Conservation (phyloP, 2,329 filamentous ascomycete species). For the Incumbomyces lentus region DNA sequence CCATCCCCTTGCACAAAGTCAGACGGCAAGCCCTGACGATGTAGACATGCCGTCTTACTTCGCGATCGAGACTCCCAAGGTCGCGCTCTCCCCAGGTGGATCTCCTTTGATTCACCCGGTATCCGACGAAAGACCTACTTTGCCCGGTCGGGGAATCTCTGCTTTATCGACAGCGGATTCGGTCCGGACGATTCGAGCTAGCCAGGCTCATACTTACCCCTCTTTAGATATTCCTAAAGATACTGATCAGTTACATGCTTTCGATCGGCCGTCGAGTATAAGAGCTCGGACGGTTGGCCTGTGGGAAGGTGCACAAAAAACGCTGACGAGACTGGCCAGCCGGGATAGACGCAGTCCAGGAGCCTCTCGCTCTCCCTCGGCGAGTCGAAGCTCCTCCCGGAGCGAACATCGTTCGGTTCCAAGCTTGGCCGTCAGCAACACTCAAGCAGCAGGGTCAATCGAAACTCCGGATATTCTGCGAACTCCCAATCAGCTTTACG, state of each 20-base stretch:
- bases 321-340: constrained; percentile 16
- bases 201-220: constrained; percentile 20
- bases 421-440: constrained; percentile 34
- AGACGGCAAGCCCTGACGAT: constrained; percentile 57
- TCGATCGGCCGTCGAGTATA: constrained; percentile 9
- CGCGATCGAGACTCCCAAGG: constrained; percentile 13
- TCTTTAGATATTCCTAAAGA: constrained; percentile 5
- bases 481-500: constrained; percentile 3
- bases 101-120: constrained; percentile 7
- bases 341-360: constrained; percentile 26
- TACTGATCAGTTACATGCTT: constrained; percentile 7
- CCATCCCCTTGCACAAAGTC: constrained; percentile 66
- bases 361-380: constrained; percentile 25
- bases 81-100: background rate
- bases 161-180: constrained; percentile 38
- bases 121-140: constrained; percentile 26
- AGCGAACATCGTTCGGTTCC: constrained; percentile 30
- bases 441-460: constrained; percentile 35
- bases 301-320: constrained; percentile 17
- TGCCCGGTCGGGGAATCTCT: constrained; percentile 32
- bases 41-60: constrained; percentile 30
- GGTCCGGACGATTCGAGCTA: constrained; percentile 34
- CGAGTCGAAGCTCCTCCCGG: constrained; percentile 17
- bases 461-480: constrained; percentile 29
- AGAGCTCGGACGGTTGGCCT: constrained; percentile 16